Conservation (phyloP, 2,329 filamentous ascomycete genomes). For the Coniochaeta sp. region DNA sequence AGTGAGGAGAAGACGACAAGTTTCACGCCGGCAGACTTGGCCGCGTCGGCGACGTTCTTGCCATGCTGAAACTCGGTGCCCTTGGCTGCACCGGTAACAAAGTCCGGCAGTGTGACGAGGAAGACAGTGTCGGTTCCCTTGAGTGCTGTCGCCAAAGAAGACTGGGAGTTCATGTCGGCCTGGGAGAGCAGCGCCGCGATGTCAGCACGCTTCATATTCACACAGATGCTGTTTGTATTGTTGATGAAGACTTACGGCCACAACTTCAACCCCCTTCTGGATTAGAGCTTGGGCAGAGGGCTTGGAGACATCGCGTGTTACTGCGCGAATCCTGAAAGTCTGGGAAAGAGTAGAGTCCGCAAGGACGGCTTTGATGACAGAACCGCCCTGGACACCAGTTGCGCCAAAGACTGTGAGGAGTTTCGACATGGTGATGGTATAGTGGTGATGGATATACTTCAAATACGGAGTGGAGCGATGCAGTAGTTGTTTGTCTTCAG, state of each 20-base stretch:
- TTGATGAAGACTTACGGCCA: slow-evolving; percentile 19
- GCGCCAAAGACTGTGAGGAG: slow-evolving; percentile 35
- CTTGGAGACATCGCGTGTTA: slow-evolving; percentile 38
- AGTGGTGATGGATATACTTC: background rate
- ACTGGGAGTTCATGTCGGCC: slow-evolving; percentile 32
- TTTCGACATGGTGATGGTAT: background rate
- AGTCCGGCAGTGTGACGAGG: slow-evolving; percentile 17
- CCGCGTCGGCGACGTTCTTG: slow-evolving; percentile 31
- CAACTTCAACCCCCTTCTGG: slow-evolving; percentile 34
- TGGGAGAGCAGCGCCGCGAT: no score
- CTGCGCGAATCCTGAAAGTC: slow-evolving; percentile 35
- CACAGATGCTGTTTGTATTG: background rate
- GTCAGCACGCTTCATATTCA: no score
- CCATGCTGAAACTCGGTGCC: slow-evolving; percentile 24
- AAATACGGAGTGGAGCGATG: no score
- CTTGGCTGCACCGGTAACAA: slow-evolving; percentile 10
- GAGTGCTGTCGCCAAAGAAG: slow-evolving; percentile 29
- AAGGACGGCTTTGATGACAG: slow-evolving; percentile 37
- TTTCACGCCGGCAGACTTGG: slow-evolving; percentile 21
- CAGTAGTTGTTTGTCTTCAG: no score
- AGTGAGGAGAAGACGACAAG: slow-evolving; percentile 26
- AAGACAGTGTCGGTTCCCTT: slow-evolving; percentile 35
- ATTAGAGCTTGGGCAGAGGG: slow-evolving; percentile 29
- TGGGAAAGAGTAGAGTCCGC: slow-evolving; percentile 35
- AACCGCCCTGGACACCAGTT: slow-evolving; percentile 42